phyloP scores from a whole-genome alignment of 805 yeast species.

The Saccharomycopsis sp. region DNA sequence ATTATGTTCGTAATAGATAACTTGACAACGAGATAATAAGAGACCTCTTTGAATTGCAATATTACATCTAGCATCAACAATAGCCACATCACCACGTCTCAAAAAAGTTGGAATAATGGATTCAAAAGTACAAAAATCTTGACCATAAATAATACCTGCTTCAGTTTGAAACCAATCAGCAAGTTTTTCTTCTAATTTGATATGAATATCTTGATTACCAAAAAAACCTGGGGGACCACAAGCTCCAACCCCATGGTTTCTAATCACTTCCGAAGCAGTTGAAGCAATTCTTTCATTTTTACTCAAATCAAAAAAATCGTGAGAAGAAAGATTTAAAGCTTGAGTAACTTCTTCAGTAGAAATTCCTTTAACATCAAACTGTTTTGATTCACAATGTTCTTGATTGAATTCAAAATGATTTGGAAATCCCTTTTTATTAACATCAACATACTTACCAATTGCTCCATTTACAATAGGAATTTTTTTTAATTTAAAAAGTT shows the following conservation, averaged over 20 bases:
- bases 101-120: constrained; percentile 89
- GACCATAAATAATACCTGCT: constrained; percentile 79
- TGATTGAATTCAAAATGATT: constrained; percentile 21
- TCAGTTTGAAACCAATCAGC: constrained; percentile 71
- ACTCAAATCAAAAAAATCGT: constrained; percentile 62
- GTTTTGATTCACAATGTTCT: constrained; percentile 22
- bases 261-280: constrained; percentile 48
- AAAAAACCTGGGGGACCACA: constrained; percentile 98
- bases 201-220: constrained; percentile 90
- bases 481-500: constrained; percentile 50
- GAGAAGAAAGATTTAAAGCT: constrained; percentile 58
- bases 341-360: constrained; percentile 20
- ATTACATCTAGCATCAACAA: constrained; percentile 73
- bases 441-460: constrained; percentile 30
- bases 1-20: constrained; percentile 69
- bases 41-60: constrained; percentile 82
- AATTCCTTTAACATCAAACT: constrained; percentile 23
- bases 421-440: constrained; percentile 21
- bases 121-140: constrained; percentile 78
- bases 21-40: constrained; percentile 74
- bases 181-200: constrained; percentile 62
- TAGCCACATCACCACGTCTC: constrained; percentile 87
- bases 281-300: constrained; percentile 34
- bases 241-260: constrained; percentile 85
- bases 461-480: constrained; percentile 56